Percentiles rank a stretch among this genome's conserved stretches.
phyloP scores from a whole-genome alignment of 1,139 yeast species.

The Candida sp. region DNA sequence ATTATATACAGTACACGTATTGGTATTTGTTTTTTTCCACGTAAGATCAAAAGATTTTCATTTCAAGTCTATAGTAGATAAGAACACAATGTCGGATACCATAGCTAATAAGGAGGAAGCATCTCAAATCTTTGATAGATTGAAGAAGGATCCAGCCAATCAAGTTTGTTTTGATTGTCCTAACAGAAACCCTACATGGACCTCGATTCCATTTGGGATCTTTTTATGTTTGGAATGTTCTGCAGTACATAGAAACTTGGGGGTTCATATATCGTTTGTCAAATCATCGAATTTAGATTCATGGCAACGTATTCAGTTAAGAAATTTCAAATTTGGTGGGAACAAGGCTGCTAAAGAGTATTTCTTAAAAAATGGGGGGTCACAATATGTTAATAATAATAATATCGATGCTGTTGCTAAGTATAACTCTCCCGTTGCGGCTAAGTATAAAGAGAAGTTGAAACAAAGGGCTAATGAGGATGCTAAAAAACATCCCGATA shows the following conservation, averaged over 20 bases:
- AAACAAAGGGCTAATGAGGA: conserved; percentile 67
- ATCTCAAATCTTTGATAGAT: conserved; percentile 51
- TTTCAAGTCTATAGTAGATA: not conserved
- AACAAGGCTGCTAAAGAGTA: conserved; percentile 83
- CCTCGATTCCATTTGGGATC: conserved; percentile 48
- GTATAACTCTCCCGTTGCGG: conserved; percentile 78
- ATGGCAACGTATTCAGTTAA: conserved; percentile 86
- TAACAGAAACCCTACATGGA: conserved; percentile 51
- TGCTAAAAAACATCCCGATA: conserved; percentile 64
- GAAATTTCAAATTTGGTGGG: conserved; percentile 92
- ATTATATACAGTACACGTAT: not conserved
- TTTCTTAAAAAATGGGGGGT: conserved; percentile 81
- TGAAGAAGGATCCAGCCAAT: conserved; percentile 68
- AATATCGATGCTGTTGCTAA: conserved; percentile 67
- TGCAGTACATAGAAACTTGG: conserved; percentile 48
- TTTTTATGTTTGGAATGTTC: conserved; percentile 48
- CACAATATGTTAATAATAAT: conserved; percentile 49
- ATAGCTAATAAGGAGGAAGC: conserved; percentile 66
- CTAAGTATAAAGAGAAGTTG: conserved; percentile 74
- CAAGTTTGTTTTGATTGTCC: conserved; percentile 72
- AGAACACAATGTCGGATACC: conserved; percentile 40
- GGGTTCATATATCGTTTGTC: conserved; percentile 57
- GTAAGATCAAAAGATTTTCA: not conserved
- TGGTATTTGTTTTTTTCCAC: conserved; percentile 2
- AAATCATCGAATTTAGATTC: conserved; percentile 86